Evolutionary conservation across 169 alveolate genomes (phyloP), one percentile per base, ranked within the genome.

Genomic region (Cryptosporidium ubiquitum): DNA sequence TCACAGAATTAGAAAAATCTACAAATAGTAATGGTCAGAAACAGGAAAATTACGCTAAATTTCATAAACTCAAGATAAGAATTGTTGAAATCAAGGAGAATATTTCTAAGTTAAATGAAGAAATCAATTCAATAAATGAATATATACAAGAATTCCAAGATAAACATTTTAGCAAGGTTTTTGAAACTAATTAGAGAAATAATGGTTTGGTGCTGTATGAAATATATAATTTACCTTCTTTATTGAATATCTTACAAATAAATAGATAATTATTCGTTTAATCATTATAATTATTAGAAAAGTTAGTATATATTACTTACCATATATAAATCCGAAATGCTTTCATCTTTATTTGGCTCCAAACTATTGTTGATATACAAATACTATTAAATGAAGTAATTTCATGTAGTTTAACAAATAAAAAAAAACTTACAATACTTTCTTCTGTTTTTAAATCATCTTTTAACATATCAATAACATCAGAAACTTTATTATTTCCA

Each of bases 301-400:
- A 18, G 29, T 55, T 55, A 26, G 39, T n/a, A 26, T 26, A 2
- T 20, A 42, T 12, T 47, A n/a, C 85, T 57, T 73, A 73, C 85
- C 85, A 35, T 23, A 51, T 55, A 73, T 73, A 73, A 58, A 35
- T 73, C 85, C 10, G 44, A 73, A 52, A 73, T 73, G 55, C 29
- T 47, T 73, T 73, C 85, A n/a, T 73, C 70, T 18, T 55, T 14
- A 58, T 73, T 73, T 23, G 85, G 85, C 7, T 73, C 85, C 0
- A 73, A 37, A 31, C 85, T 52, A n/a, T 20, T 29, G 42, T 73
- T 73, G 2, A 73, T 73, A 57, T 73, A 73, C 37, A 73, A 37
- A 55, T 73, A 57, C 85, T 73, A 33, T 20, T 26, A n/a, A 60
- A 60, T 60, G 5, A 60, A 33, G 12, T 12, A 60, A 20, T 60